Percentiles rank a stretch among this genome's conserved stretches.
Conservation (phyloP, 441 rosid species). For the Pelargonium exstipulatum region DNA sequence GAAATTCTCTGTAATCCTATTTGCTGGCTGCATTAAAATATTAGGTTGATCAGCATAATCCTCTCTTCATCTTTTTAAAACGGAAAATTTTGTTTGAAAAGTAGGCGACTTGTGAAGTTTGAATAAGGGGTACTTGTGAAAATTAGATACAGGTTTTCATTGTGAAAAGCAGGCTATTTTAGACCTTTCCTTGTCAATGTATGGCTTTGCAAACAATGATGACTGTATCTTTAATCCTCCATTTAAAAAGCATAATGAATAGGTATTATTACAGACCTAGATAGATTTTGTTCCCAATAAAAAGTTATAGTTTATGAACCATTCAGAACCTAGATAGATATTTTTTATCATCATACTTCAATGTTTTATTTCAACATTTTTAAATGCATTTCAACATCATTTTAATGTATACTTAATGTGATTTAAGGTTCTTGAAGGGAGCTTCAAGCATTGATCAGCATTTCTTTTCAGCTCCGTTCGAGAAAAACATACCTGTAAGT, state of each 20-base stretch:
- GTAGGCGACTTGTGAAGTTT: not conserved
- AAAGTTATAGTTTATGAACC: conserved; percentile 4
- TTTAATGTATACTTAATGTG: conserved; percentile 13
- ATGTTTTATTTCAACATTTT: conserved; percentile 5
- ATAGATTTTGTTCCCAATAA: conserved; percentile 1
- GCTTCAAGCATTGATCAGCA: conserved; percentile 89
- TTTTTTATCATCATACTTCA: not conserved
- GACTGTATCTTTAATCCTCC: not conserved
- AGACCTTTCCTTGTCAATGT: not conserved
- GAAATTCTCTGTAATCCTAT: not conserved
- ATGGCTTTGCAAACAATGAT: not conserved
- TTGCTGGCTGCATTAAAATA: not conserved
- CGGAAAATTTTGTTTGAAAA: not conserved
- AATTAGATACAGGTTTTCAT: too few relatives aligned
- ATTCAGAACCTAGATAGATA: not conserved
- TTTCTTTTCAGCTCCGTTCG: conserved; percentile 60
- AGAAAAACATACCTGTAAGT: conserved; percentile 86
- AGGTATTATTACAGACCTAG: not conserved
- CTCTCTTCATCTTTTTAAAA: not conserved
- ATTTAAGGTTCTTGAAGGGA: conserved; percentile 75
- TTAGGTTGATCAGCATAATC: not conserved
- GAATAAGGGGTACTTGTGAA: too few relatives aligned
- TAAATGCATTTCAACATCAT: conserved; percentile 7
- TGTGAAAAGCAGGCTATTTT: not conserved
- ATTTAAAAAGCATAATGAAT: not conserved